A percentile compares a stretch with the other conserved stretches of the same genome.
These are phyloP conservation scores for Sclerotinia spermophila DNA, from an alignment of 2,329 filamentous ascomycete genomes.

Conservation along the genomic window DNA sequence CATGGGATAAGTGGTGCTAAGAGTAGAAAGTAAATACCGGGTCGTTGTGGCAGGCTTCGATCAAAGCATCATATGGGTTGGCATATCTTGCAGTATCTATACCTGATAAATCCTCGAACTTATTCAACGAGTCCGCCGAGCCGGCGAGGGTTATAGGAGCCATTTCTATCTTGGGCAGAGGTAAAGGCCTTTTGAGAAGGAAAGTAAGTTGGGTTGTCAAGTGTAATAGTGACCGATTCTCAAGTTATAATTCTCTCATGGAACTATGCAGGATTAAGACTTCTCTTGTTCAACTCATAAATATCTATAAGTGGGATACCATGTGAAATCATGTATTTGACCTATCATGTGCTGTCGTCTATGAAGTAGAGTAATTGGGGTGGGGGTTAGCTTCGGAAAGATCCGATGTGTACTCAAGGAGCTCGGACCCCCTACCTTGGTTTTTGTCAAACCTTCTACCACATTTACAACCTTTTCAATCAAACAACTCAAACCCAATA, in stretches of 20 bases:
- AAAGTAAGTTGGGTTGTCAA: neutral
- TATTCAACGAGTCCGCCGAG: slow-evolving; percentile 33
- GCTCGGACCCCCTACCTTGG: neutral
- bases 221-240: neutral
- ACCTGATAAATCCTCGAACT: slow-evolving; percentile 37
- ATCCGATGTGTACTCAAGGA: neutral
- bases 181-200: neutral
- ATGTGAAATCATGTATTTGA: neutral
- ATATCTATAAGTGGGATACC: neutral
- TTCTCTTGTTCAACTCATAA: neutral
- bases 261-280: neutral
- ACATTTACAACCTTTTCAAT: neutral
- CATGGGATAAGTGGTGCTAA: neutral
- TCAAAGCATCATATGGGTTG: slow-evolving; percentile 38
- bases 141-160: slow-evolving; percentile 21
- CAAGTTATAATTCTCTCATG: neutral
- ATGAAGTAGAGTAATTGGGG: neutral
- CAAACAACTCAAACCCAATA: neutral
- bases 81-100: slow-evolving; percentile 32
- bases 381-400: neutral
- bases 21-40: slow-evolving; percentile 26
- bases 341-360: neutral
- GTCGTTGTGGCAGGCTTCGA: slow-evolving; percentile 36
- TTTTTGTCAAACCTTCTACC: neutral
- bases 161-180: slow-evolving; percentile 20